These are phyloP conservation scores for Pythium coloratum DNA, from an alignment of 352 stramenopile species.

Conservation along the genomic window DNA sequence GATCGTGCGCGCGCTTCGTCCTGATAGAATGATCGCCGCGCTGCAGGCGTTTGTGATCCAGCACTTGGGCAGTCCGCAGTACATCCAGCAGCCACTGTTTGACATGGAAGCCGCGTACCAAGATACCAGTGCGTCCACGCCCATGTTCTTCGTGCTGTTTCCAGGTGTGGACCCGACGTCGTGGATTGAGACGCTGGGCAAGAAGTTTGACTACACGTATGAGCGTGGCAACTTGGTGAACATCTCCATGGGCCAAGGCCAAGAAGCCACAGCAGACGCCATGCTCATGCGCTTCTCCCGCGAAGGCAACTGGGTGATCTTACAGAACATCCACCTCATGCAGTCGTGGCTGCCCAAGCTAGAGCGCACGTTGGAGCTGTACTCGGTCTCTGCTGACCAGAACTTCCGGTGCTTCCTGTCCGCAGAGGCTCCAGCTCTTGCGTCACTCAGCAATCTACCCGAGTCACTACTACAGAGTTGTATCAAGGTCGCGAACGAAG, in stretches of 20 bases:
- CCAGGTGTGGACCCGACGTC: slow-evolving; percentile 88
- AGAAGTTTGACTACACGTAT: slow-evolving; percentile 82
- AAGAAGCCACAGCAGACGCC: slow-evolving; percentile 73
- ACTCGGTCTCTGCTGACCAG: slow-evolving; percentile 79
- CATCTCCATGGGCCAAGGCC: slow-evolving; percentile 90
- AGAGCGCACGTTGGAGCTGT: slow-evolving; percentile 76
- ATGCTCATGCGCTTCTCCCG: slow-evolving; percentile 68
- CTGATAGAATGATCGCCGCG: slow-evolving; percentile 80
- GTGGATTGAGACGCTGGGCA: slow-evolving; percentile 82
- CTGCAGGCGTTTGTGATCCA: slow-evolving; percentile 64
- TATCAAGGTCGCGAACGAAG: slow-evolving; percentile 88
- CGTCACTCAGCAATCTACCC: slow-evolving; percentile 88
- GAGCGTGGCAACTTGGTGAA: slow-evolving; percentile 75
- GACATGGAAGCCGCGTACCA: slow-evolving; percentile 86
- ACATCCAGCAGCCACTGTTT: slow-evolving; percentile 87
- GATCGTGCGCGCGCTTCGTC: slow-evolving; percentile 77
- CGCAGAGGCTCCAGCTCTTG: slow-evolving; percentile 83
- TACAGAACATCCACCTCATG: slow-evolving; percentile 94
- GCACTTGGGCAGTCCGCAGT: slow-evolving; percentile 47
- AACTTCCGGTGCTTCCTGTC: slow-evolving; percentile 96
- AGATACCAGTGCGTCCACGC: slow-evolving; percentile 88
- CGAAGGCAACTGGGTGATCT: slow-evolving; percentile 87
- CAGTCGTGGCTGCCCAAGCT: slow-evolving; percentile 87
- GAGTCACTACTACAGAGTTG: slow-evolving; percentile 83
- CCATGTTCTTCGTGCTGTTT: slow-evolving; percentile 93